Conservation (phyloP, 164 flowering plant genomes). For the Dillenia suffruticosa region DNA sequence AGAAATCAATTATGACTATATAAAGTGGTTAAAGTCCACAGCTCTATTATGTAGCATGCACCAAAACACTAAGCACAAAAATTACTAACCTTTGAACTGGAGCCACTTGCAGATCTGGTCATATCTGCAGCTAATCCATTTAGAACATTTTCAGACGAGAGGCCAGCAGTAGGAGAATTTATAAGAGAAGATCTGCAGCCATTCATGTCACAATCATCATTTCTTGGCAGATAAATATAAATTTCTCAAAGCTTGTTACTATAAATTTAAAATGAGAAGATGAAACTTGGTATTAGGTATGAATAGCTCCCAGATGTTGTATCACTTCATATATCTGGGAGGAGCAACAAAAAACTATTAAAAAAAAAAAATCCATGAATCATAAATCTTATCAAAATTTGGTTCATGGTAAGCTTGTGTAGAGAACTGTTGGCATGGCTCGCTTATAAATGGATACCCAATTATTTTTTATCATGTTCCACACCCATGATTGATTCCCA, state of each 20-base stretch:
- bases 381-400: no score
- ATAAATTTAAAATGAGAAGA: not conserved
- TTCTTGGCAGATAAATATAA: not conserved
- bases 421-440: no score
- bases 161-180: slow-evolving; percentile 28
- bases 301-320: not conserved
- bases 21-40: no score
- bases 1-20: no score
- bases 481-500: no score
- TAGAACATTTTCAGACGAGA: slow-evolving; percentile 46
- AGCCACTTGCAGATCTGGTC: slow-evolving; percentile 43
- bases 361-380: no score
- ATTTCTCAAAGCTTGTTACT: not conserved
- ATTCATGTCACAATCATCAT: slow-evolving; percentile 1
- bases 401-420: no score
- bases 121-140: slow-evolving; percentile 32
- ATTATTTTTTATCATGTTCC: no score
- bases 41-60: no score
- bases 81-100: slow-evolving; percentile 42
- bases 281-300: not conserved
- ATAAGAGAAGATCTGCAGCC: slow-evolving; percentile 52
- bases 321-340: no score
- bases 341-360: no score
- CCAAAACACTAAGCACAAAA: not conserved
- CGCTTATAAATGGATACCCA: no score